A percentile compares a stretch with the other conserved stretches of the same genome.
Conservation (phyloP, 2,329 filamentous ascomycete species). For the Penicillium expansum region DNA sequence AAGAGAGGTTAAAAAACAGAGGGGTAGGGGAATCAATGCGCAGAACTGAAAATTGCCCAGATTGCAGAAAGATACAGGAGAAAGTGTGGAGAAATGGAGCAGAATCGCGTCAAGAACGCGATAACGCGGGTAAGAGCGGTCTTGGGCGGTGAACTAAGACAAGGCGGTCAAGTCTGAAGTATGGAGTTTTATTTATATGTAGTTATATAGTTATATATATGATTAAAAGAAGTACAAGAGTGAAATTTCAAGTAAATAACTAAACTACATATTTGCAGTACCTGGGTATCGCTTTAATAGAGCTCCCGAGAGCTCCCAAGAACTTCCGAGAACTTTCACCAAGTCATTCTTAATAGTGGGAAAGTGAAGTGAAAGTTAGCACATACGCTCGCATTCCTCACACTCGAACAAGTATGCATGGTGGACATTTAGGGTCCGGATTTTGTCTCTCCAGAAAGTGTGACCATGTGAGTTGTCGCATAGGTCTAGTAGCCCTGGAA, state of each 20-base stretch:
- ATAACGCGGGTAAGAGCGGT: background rate
- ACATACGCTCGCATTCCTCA: background rate
- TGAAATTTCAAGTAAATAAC: background rate
- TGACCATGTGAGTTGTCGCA: background rate
- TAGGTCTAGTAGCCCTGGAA: background rate
- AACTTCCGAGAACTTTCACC: background rate
- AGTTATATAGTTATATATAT: too few species aligned
- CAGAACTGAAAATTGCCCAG: background rate
- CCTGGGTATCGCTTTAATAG: background rate
- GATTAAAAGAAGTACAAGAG: background rate
- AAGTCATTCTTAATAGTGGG: background rate
- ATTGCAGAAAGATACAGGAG: background rate
- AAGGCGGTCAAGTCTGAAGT: background rate
- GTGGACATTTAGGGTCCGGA: background rate
- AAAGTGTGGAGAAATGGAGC: constrained; percentile 3
- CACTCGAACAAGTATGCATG: background rate
- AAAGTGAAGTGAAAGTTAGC: background rate
- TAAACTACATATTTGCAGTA: constrained; percentile 3
- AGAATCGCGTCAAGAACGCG: constrained; percentile 11
- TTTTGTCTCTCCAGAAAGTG: background rate
- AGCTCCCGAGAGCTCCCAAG: background rate
- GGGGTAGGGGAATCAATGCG: background rate
- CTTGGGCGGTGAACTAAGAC: background rate
- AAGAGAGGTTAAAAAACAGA: background rate
- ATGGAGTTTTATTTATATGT: background rate